Base-by-base conservation (phyloP, 2,329 filamentous ascomycete genomes). In the Hirsutella minnesotensis region DNA sequence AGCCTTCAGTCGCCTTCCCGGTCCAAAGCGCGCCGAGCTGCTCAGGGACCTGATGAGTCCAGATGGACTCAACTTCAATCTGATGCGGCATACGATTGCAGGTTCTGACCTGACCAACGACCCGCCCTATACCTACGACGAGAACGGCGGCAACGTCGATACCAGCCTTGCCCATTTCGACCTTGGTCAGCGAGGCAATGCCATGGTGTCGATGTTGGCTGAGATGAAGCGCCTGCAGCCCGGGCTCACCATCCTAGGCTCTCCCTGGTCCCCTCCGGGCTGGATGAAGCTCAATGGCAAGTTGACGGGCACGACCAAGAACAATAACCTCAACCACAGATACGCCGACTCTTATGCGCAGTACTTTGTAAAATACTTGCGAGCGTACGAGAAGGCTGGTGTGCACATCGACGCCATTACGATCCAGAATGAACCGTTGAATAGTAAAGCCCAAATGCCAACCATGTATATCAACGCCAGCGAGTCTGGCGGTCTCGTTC, bases 401-500 rank as follows among this genome's bases (percentile, higher is more conserved):
- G 60, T 56, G 2, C 53, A 53, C 9, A 50, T 67, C 34, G 62
- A 67, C 42, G 63, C 64, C 46, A 64, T 68, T 51, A 66, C 64
- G 36, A 60, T 68, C 34, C 65, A 68, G 53, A 68, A 68, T 46
- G 65, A 68, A 51, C 65, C 65, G 1, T 53, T 66, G 15, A 65
- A 66, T 53, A 65, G 53, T 49, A 54, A 60, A 40, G 55, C 58
- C 9, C 52, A 55, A 18, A 59, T 61, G 31, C 60, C 63, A 4
- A 66, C 62, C 35, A 61, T 67, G 63, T 60, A 60, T 40, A 54
- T 65, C 50, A 55, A 52, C 18, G 58, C 56, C 5, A 60, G 63
- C 38, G 62, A 67, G 50, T 60, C 63, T 3, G 58, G 55, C 0
- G 45, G 46, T 8, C 51, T 67, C 34, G 67, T 65, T 39, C 56